A percentile compares a stretch with the other conserved stretches of the same genome.
These are phyloP conservation scores for Phytophthora syringae DNA, from an alignment of 352 stramenopile genomes.

Conservation along the genomic window DNA sequence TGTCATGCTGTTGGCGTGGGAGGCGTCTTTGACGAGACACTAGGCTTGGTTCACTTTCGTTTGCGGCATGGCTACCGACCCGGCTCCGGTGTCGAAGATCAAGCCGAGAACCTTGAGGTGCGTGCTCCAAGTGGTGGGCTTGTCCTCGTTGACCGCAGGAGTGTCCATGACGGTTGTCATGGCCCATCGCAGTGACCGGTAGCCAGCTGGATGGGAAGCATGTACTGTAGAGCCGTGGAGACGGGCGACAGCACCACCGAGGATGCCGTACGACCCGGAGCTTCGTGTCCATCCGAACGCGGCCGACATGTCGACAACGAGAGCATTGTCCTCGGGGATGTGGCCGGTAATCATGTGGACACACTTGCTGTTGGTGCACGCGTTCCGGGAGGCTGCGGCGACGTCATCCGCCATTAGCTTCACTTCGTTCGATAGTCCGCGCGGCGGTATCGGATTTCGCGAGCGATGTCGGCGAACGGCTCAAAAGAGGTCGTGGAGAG, in stretches of 20 bases:
- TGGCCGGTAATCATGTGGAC: slow-evolving; percentile 7
- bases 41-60: background rate
- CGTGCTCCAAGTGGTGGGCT: slow-evolving; percentile 11
- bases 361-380: slow-evolving; percentile 4
- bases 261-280: slow-evolving; percentile 4
- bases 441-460: background rate
- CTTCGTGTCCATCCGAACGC: slow-evolving; percentile 27
- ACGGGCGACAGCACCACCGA: slow-evolving; percentile 12
- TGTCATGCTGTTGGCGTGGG: background rate
- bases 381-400: slow-evolving; percentile 9
- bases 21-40: background rate
- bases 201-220: background rate
- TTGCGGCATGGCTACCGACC: slow-evolving; percentile 1
- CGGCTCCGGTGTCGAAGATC: slow-evolving; percentile 5
- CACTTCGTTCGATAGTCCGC: background rate
- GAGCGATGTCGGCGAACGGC: background rate
- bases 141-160: slow-evolving; percentile 26
- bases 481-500: background rate
- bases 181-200: slow-evolving; percentile 8
- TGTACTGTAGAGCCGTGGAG: background rate
- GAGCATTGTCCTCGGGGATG: background rate
- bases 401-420: slow-evolving; percentile 16
- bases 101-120: slow-evolving; percentile 15
- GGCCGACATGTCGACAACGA: slow-evolving; percentile 21
- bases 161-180: slow-evolving; percentile 4